Evolutionary conservation across 768 basidiomycete genomes (phyloP).

Genomic region (Tricholoma flavovirens): DNA sequence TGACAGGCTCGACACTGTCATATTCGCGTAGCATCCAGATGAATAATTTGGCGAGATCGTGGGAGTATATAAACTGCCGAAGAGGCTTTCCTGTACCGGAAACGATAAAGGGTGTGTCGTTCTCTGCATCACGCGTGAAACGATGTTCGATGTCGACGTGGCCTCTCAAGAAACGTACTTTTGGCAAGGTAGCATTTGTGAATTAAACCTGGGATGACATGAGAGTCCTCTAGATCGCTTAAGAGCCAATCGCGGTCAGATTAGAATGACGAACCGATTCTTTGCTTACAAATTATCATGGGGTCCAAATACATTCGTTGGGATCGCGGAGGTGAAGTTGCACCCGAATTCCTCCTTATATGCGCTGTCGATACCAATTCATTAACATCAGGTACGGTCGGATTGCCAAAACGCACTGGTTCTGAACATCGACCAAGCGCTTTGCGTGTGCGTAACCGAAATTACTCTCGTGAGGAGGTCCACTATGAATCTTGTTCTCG

Average conservation of each 20-base stretch:
- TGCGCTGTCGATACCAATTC: slow-evolving; percentile 46
- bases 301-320: slow-evolving; percentile 95
- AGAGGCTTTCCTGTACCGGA: slow-evolving; percentile 87
- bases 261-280: not conserved
- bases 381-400: not conserved
- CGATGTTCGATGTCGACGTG: not conserved
- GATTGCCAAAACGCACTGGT: slow-evolving; percentile 55
- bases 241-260: slow-evolving; percentile 7
- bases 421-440: slow-evolving; percentile 91
- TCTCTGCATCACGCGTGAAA: slow-evolving; percentile 40
- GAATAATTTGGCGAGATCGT: slow-evolving; percentile 91
- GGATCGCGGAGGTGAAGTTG: slow-evolving; percentile 95
- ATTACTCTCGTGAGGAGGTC: slow-evolving; percentile 91
- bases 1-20: slow-evolving; percentile 87
- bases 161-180: slow-evolving; percentile 37
- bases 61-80: slow-evolving; percentile 97
- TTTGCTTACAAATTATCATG: slow-evolving; percentile 80
- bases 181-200: slow-evolving; percentile 93
- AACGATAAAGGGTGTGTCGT: slow-evolving; percentile 81
- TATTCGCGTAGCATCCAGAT: slow-evolving; percentile 91
- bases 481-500: slow-evolving; percentile 87
- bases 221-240: slow-evolving; percentile 83
- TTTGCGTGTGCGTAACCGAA: slow-evolving; percentile 97
- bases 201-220: slow-evolving; percentile 91
- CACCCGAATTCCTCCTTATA: slow-evolving; percentile 94